Evolutionary conservation across 1,139 yeast species (phyloP).

Genomic region (Sugiyamaella japonica): DNA sequence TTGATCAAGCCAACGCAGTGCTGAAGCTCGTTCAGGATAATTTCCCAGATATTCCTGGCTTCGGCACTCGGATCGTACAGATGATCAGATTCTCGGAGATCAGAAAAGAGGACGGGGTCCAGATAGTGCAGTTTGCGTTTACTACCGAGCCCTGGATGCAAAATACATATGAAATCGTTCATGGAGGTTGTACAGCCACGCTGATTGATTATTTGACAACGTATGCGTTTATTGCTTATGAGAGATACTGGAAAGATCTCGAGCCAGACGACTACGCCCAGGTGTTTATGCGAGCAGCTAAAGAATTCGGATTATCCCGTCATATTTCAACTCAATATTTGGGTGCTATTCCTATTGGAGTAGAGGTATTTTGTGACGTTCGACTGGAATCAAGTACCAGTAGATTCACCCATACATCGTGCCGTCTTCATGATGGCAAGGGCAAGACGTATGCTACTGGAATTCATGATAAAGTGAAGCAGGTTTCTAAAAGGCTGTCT

Average conservation of each 20-base stretch:
- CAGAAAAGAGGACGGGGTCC: conserved; percentile 14
- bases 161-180: conserved; percentile 33
- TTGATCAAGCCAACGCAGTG: conserved; percentile 11
- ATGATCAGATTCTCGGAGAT: conserved; percentile 1
- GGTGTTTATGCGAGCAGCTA: conserved; percentile 17
- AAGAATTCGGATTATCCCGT: conserved; percentile 35
- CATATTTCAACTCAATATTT: conserved; percentile 34
- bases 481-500: not conserved
- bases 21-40: not conserved
- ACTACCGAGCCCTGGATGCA: conserved; percentile 29
- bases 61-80: conserved; percentile 1
- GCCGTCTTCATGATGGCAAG: conserved; percentile 26
- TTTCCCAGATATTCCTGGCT: conserved; percentile 6
- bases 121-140: conserved; percentile 25
- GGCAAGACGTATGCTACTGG: conserved; percentile 32
- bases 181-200: conserved; percentile 42
- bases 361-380: conserved; percentile 29
- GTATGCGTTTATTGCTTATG: conserved; percentile 33
- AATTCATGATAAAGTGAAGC: conserved; percentile 38
- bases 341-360: conserved; percentile 35
- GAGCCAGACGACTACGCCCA: conserved; percentile 21
- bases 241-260: conserved; percentile 31
- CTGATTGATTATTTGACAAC: conserved; percentile 34
- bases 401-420: conserved; percentile 31
- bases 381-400: conserved; percentile 32